Evolutionary conservation across 345 rosid species (phyloP).

Genomic region (Combretum micranthum): DNA sequence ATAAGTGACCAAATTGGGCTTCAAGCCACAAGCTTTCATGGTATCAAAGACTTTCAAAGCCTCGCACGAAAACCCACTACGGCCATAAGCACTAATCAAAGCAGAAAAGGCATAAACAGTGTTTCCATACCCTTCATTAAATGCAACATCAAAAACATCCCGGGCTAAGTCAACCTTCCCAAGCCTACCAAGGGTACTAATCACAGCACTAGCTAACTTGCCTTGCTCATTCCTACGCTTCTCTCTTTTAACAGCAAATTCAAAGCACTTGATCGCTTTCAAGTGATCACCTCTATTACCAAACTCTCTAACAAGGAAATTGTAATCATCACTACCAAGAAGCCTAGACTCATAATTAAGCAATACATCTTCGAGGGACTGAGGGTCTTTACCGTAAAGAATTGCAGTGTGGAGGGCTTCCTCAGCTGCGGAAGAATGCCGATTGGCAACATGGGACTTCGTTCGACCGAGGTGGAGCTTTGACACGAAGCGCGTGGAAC

Average conservation of each 20-base stretch:
- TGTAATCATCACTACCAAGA: conserved; percentile 70
- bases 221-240: conserved; percentile 77
- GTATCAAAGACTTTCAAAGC: conserved; percentile 62
- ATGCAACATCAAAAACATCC: conserved; percentile 61
- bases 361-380: conserved; percentile 41
- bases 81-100: conserved; percentile 76
- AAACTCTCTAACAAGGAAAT: conserved; percentile 69
- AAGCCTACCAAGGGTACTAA: conserved; percentile 70
- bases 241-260: conserved; percentile 65
- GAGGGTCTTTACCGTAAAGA: conserved; percentile 31
- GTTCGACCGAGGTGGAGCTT: conserved; percentile 80
- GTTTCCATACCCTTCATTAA: conserved; percentile 75
- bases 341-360: conserved; percentile 54
- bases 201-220: conserved; percentile 75
- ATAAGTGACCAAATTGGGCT: conserved; percentile 86
- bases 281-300: conserved; percentile 64
- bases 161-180: conserved; percentile 75
- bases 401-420: conserved; percentile 56
- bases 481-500: conserved; percentile 80
- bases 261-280: conserved; percentile 59
- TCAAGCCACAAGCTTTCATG: conserved; percentile 57
- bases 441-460: conserved; percentile 34
- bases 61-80: conserved; percentile 60
- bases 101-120: conserved; percentile 91
- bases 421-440: conserved; percentile 57